These are phyloP conservation scores for Nicotiana attenuata DNA, from an alignment of 257 asterid genomes.

Conservation along the genomic window DNA sequence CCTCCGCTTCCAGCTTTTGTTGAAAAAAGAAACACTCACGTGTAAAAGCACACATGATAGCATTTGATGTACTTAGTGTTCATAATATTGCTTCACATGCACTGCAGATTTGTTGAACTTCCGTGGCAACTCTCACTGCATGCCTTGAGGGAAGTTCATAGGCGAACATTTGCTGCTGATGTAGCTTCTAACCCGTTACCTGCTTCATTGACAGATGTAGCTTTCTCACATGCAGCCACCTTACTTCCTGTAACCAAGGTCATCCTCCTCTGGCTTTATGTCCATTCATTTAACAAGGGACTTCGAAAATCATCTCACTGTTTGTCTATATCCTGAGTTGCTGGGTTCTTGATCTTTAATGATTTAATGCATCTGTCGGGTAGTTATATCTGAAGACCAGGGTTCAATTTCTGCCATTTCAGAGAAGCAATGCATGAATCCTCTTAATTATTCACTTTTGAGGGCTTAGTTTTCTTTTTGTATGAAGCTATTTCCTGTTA, in stretches of 20 bases:
- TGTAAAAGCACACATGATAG: not conserved
- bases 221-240: slow-evolving; percentile 98
- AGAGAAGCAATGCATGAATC: not conserved
- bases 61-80: not conserved
- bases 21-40: not conserved
- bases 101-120: slow-evolving; percentile 88
- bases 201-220: slow-evolving; percentile 96
- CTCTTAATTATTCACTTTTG: not conserved
- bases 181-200: slow-evolving; percentile 90
- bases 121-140: slow-evolving; percentile 98
- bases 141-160: slow-evolving; percentile 96
- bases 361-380: not conserved
- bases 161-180: slow-evolving; percentile 90
- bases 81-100: slow-evolving; percentile 16
- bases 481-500: not conserved
- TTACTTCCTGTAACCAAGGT: slow-evolving; percentile 97
- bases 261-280: slow-evolving; percentile 7
- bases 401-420: slow-evolving; percentile 2
- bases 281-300: slow-evolving; percentile 5
- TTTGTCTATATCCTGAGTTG: not conserved
- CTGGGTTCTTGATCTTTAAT: not conserved
- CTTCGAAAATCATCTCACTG: not conserved
- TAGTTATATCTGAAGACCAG: not conserved
- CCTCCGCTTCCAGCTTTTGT: too few species aligned
- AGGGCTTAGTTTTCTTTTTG: not conserved